These are phyloP conservation scores for Exsudoporus frostii DNA, from an alignment of 768 basidiomycete genomes.

Conservation along the genomic window DNA sequence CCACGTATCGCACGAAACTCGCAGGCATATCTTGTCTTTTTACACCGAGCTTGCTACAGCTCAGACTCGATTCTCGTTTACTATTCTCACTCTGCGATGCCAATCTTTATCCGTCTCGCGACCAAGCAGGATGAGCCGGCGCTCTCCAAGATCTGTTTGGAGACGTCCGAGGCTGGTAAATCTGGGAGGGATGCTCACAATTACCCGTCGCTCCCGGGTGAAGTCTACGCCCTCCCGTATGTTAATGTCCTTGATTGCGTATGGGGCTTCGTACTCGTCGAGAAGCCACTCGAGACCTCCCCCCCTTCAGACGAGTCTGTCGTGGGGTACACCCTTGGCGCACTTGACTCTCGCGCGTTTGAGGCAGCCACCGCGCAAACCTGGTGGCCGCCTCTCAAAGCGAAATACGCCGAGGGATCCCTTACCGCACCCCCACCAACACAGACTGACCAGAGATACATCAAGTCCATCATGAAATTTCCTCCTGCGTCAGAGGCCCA, in stretches of 20 bases:
- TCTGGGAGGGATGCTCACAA: conserved; percentile 63
- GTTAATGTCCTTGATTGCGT: conserved; percentile 56
- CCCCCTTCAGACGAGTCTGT: conserved; percentile 37
- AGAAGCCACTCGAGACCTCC: conserved; percentile 30
- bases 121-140: conserved; percentile 50
- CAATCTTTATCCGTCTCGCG: conserved; percentile 53
- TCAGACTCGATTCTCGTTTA: neutral
- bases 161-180: conserved; percentile 68
- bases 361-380: conserved; percentile 50
- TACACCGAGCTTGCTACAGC: neutral
- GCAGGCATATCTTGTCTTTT: neutral
- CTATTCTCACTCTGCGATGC: conserved; percentile 20
- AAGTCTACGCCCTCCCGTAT: conserved; percentile 76
- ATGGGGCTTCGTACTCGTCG: conserved; percentile 74
- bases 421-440: conserved; percentile 16
- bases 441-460: conserved; percentile 29
- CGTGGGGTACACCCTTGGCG: conserved; percentile 71
- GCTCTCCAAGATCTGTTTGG: conserved; percentile 69
- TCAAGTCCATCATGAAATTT: conserved; percentile 34
- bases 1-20: conserved; percentile 1
- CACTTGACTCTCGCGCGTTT: conserved; percentile 63
- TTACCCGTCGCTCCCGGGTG: conserved; percentile 61
- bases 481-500: conserved; percentile 48
- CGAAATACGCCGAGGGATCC: conserved; percentile 44
- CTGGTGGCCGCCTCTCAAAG: conserved; percentile 67